Evolutionary conservation across 345 rosid genomes (phyloP), one percentile per base, ranked within the genome.

Genomic region (Arabis hirsuta): DNA sequence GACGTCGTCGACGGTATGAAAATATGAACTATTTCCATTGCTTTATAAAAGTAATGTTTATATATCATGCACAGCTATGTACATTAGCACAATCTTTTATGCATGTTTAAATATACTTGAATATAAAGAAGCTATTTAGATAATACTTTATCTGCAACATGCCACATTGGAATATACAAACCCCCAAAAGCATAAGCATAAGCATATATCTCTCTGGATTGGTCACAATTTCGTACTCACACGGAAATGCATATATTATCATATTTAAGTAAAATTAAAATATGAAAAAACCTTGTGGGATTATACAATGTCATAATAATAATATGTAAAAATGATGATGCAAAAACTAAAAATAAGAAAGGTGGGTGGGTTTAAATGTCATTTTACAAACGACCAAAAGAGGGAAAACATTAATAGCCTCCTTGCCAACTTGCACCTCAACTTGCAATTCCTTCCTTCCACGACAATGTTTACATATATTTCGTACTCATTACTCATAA

Each of bases 391-490:
- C 51, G 62, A 74, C 63, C 72, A 46, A 66, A 68, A 78, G 42
- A 73, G 16, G 50, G 48, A 68, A 68, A 77, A 74, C 72, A 76
- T 73, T 73, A 76, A 78, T 69, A 73, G 67, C 76, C 74, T 59
- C 39, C 67, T 82, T 84, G 88, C 86, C 38, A 34, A 34, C 38
- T 34, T 34, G 38, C 38, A 64, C 6, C 38, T 69, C 86, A 84
- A 82, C 76, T 82, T 80, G 87, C 85, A 69, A 71, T 65, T 65
- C 42, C 50, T 77, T 77, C 72, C 76, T 71, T 55, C 76, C 72
- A 43, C 59, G 55, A 50, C 81, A 73, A 62, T 70, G 57, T 56
- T 57, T 72, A 66, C 72, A 62, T 52, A 55, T 48, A 57, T 51
- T 24, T 77, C 68, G 68, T 65, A 58, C 71, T 69, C 80, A 71